Evolutionary conservation across 805 yeast genomes (phyloP), one percentile per base, ranked within the genome.

Genomic region (Monosporozyma aquatica): DNA sequence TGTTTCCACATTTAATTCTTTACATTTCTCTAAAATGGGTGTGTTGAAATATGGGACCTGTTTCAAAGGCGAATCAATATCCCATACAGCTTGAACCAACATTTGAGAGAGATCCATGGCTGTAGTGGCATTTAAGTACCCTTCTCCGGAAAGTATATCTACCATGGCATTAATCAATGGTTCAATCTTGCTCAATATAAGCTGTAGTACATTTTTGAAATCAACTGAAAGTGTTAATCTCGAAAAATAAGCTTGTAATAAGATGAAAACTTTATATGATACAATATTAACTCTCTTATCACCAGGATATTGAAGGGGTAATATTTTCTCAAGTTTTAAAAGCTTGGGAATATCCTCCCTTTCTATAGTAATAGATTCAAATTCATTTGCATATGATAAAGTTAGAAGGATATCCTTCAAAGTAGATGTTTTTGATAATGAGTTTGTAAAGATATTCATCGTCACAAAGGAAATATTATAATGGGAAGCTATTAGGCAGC

Each of bases 31-130:
- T 30, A 86, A 57, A 11, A 79, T 69, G 7, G 38, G 26, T 5
- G 54, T 54, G 36, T 67, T 67, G 41, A 87, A 75, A 51, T 67
- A 72, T 2, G 98, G 98, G 27, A 90, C 68, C 61, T 90, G 98
- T 52, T 74, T 76, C 54, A 90, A 69, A 2, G 92, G 81, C 38
- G 75, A 75, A 43, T 84, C 95, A 6, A 77, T 69, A 49, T 78
- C 84, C 95, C 95, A 87, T 21, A 84, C 67, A 1, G 83, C 94
- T 59, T 90, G 97, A 1, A 82, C 76, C 6, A 86, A 63, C 94
- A 87, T 84, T 57, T 92, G 98, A 1, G 83, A 73, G 40, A 87
- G 57, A 56, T 92, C 97, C 84, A 92, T 84, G 0, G 86, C 90
- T 36, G 74, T 71, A 49, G 86, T 70, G 0, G 95, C 87, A 58